phyloP scores from a whole-genome alignment of 1,284 basidiomycete genomes.

The Mrakiaceae sp. region DNA sequence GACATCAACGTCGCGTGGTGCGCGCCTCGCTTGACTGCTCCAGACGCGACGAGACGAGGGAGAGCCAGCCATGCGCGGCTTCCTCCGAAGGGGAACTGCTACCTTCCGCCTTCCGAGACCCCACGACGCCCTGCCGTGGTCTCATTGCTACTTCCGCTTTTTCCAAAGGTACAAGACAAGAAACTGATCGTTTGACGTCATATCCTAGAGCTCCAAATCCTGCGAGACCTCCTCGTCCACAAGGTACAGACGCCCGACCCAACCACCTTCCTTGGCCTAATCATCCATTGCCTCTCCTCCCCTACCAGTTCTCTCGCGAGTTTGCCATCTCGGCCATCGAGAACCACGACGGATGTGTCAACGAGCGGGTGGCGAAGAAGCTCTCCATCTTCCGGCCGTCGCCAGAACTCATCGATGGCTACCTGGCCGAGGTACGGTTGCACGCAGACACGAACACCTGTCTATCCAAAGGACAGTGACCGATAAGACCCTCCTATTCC shows the following conservation, averaged over 20 bases:
- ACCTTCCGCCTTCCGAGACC: no score
- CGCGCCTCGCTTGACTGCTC: no score
- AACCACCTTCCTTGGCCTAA: background rate
- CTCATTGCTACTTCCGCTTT: background rate
- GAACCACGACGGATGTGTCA: conserved; percentile 66
- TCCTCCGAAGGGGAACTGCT: no score
- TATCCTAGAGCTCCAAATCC: conserved; percentile 65
- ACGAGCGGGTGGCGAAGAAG: conserved; percentile 52
- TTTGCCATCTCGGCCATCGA: conserved; percentile 70
- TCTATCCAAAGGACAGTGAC: conserved; percentile 1
- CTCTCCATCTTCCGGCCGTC: conserved; percentile 58
- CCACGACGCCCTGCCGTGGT: no score
- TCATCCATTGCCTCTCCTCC: background rate
- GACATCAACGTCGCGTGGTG: no score
- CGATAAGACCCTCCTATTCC: conserved; percentile 12
- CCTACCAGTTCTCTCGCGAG: conserved; percentile 60
- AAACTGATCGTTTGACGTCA: no score
- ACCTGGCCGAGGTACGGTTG: conserved; percentile 58
- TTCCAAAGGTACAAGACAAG: no score
- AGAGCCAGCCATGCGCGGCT: no score
- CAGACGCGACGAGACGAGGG: no score
- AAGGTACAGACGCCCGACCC: conserved; percentile 32
- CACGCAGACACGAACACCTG: background rate
- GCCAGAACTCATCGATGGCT: conserved; percentile 67
- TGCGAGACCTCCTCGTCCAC: conserved; percentile 88